Conservation (phyloP, 768 basidiomycete genomes). For the Panaeolus papilionaceus region DNA sequence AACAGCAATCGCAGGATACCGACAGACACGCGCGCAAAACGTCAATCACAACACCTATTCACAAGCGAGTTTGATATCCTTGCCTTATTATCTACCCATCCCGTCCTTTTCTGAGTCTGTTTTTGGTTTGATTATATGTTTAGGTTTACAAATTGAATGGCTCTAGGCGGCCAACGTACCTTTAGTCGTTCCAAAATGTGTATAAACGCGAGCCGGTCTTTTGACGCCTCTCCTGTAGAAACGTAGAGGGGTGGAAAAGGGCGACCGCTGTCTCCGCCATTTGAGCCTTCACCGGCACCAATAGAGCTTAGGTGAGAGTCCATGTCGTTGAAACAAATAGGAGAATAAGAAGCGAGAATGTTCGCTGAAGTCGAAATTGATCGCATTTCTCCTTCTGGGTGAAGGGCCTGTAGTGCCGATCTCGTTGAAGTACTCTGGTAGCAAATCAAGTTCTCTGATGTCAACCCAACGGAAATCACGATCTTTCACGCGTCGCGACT, state of each 20-base stretch:
- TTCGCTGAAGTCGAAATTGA: too few relatives aligned
- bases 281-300: slow-evolving; percentile 9
- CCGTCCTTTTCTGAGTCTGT: slow-evolving; percentile 94
- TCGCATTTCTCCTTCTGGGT: not conserved
- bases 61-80: slow-evolving; percentile 22
- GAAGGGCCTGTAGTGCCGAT: not conserved
- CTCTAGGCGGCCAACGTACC: slow-evolving; percentile 47
- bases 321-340: not conserved
- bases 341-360: not conserved
- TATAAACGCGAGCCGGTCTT: slow-evolving; percentile 87
- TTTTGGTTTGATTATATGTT: not conserved
- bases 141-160: too few relatives aligned
- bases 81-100: slow-evolving; percentile 90
- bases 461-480: slow-evolving; percentile 80
- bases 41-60: not conserved
- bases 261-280: slow-evolving; percentile 33
- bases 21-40: not conserved
- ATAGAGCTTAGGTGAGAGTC: not conserved
- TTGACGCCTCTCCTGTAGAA: slow-evolving; percentile 54
- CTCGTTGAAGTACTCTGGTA: slow-evolving; percentile 35
- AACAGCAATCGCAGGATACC: slow-evolving; percentile 14
- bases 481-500: slow-evolving; percentile 70
- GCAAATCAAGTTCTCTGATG: slow-evolving; percentile 66
- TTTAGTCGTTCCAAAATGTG: slow-evolving; percentile 90
- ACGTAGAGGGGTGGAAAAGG: slow-evolving; percentile 66